Evolutionary conservation across 2,329 filamentous ascomycete species (phyloP).

Genomic region (Emmonsia crescens): DNA sequence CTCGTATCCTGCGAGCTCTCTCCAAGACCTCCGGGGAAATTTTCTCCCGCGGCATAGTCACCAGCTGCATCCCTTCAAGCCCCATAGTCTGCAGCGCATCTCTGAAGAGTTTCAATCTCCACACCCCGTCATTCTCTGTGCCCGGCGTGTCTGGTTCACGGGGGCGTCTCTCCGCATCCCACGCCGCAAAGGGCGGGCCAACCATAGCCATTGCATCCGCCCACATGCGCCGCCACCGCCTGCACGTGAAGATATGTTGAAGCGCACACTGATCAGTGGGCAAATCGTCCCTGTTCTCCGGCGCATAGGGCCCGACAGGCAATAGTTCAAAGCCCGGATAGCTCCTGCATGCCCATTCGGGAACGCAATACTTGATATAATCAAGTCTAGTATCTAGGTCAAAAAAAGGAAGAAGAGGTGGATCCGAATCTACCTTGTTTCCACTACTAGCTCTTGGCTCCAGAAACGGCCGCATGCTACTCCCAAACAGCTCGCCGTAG

Average conservation of each 20-base stretch:
- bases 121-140: slow-evolving; percentile 6
- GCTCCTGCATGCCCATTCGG: slow-evolving; percentile 13
- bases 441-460: slow-evolving; percentile 1
- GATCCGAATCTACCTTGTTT: neutral
- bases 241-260: slow-evolving; percentile 16
- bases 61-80: slow-evolving; percentile 21
- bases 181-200: neutral
- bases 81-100: slow-evolving; percentile 20
- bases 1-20: slow-evolving; percentile 5
- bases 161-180: neutral
- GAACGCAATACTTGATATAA: slow-evolving; percentile 23
- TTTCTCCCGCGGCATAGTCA: slow-evolving; percentile 16
- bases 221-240: slow-evolving; percentile 21
- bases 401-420: slow-evolving; percentile 1
- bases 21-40: slow-evolving; percentile 13
- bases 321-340: slow-evolving; percentile 6
- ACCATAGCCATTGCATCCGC: slow-evolving; percentile 12
- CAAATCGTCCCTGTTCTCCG: neutral
- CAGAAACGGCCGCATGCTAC: slow-evolving; percentile 17
- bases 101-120: slow-evolving; percentile 18
- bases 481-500: slow-evolving; percentile 24
- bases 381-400: slow-evolving; percentile 19
- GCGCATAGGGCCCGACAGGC: slow-evolving; percentile 6
- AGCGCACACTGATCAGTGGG: slow-evolving; percentile 8
- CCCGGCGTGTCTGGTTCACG: slow-evolving; percentile 11